These are phyloP conservation scores for Carex myosuroides DNA, from an alignment of 176 grass and related monocot genomes.

Conservation along the genomic window DNA sequence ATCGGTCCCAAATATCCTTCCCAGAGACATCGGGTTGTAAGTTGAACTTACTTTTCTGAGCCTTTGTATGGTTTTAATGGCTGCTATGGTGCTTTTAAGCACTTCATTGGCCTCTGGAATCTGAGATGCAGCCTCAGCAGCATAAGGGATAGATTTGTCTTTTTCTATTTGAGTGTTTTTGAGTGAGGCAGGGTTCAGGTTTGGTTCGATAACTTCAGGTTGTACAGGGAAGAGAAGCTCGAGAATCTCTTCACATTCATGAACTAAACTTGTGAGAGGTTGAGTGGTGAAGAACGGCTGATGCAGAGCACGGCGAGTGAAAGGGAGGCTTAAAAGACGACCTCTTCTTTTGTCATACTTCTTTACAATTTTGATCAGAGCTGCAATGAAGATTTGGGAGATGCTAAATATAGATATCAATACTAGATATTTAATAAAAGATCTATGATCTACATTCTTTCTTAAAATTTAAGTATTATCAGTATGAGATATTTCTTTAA, in stretches of 20 bases:
- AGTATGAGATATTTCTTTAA: not conserved
- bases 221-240: constrained; percentile 84
- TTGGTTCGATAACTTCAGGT: constrained; percentile 76
- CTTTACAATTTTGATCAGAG: constrained; percentile 87
- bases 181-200: constrained; percentile 27
- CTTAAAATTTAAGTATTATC: not conserved
- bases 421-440: not conserved
- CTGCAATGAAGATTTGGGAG: constrained; percentile 30
- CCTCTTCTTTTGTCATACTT: constrained; percentile 98
- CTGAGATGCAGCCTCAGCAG: not conserved
- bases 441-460: not conserved
- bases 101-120: constrained; percentile 46
- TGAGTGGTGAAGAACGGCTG: constrained; percentile 95
- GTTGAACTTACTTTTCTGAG: constrained; percentile 84
- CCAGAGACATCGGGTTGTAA: constrained; percentile 64
- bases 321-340: constrained; percentile 62
- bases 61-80: constrained; percentile 79
- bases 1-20: constrained; percentile 71
- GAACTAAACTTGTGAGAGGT: constrained; percentile 76
- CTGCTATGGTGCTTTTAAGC: constrained; percentile 73
- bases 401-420: not conserved
- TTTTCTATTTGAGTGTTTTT: constrained; percentile 24
- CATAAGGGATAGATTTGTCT: not conserved
- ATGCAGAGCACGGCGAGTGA: constrained; percentile 80
- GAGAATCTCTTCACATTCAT: constrained; percentile 75